Evolutionary conservation across 495 filamentous ascomycete species (phyloP), one percentile per base, ranked within the genome.

Genomic region (Xylaria grammica): DNA sequence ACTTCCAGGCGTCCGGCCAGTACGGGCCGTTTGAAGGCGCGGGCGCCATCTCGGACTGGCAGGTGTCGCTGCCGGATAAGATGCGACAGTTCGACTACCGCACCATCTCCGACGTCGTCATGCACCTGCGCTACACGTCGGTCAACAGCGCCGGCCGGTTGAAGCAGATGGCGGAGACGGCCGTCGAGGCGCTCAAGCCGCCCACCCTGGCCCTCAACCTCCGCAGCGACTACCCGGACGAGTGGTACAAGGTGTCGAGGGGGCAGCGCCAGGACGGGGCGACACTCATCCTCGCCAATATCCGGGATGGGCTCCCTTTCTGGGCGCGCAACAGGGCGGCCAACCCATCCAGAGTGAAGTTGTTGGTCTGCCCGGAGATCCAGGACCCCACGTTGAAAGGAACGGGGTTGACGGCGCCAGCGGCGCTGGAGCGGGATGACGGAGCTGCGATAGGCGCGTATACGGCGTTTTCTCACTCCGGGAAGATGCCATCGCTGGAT

Each of bases 11-110:
- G 34, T 44, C 40, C 7, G 71, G 76, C 13, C 62, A 68, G 26
- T 80, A 76, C 61, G 11, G 71, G n/a, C 77, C 77, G 17, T 78
- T 80, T 27, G 78, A 80, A 64, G 77, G 75, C 27, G 77, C 78
- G 5, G 77, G 77, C 7, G 74, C 49, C 24, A 72, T 79, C 42
- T 58, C 53, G 24, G 44, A 20, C 6, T 79, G 72, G 75, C 8
- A n/a, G 10, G 49, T 79, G 9, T 65, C 40, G 17, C 40, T 44
- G 40, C 69, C 73, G 1, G n/a, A 30, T 1, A 26, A 5, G 0
- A n/a, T 72, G 48, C 56, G 58, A 2, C 59, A 60, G 42, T 79
- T 79, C 61, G 74, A 79, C 64, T 77, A 77, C 55, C 24, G 45
- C 3, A 70, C 54, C 44, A 76, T 80, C 46, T 30, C 42, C 40